Evolutionary conservation across 2,329 filamentous ascomycete genomes (phyloP).

Genomic region (Tolypocladium tundrense): DNA sequence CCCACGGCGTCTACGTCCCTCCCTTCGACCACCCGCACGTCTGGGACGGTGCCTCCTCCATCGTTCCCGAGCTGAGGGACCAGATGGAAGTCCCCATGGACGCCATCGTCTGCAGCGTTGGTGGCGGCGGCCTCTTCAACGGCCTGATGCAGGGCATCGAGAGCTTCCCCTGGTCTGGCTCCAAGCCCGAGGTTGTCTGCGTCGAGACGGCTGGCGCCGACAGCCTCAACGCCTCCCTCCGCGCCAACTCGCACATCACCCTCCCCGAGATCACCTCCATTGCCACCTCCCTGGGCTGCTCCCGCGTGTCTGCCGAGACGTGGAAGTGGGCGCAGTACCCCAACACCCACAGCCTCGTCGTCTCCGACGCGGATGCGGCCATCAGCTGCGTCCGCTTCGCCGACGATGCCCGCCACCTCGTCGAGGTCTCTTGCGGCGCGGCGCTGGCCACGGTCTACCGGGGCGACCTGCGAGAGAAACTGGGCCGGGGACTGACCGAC

Average conservation of each 20-base stretch:
- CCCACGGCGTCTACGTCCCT: constrained; percentile 51
- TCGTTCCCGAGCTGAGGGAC: constrained; percentile 41
- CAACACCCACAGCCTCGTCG: constrained; percentile 24
- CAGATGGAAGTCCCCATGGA: constrained; percentile 43
- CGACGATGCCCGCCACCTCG: constrained; percentile 70
- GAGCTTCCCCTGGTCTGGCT: constrained; percentile 21
- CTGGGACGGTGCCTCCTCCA: constrained; percentile 53
- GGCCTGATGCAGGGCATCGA: constrained; percentile 64
- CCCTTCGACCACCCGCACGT: constrained; percentile 61
- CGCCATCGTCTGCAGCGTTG: constrained; percentile 66
- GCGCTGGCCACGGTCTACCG: constrained; percentile 61
- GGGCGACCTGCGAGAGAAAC: constrained; percentile 47
- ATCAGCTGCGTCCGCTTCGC: constrained; percentile 66
- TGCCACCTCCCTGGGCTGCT: constrained; percentile 65
- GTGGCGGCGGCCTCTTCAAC: constrained; percentile 70
- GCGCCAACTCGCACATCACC: constrained; percentile 46
- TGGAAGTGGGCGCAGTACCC: constrained; percentile 51
- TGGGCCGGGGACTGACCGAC: constrained; percentile 42
- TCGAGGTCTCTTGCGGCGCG: constrained; percentile 80
- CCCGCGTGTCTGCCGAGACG: constrained; percentile 56
- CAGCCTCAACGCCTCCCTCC: constrained; percentile 53
- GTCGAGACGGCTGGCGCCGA: constrained; percentile 70
- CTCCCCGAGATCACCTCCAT: constrained; percentile 64
- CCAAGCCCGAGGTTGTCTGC: constrained; percentile 48
- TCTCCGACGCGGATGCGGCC: constrained; percentile 57